A percentile compares a stretch with the other conserved stretches of the same genome.
phyloP scores from a whole-genome alignment of 495 filamentous ascomycete species.

The Tuber brumale region DNA sequence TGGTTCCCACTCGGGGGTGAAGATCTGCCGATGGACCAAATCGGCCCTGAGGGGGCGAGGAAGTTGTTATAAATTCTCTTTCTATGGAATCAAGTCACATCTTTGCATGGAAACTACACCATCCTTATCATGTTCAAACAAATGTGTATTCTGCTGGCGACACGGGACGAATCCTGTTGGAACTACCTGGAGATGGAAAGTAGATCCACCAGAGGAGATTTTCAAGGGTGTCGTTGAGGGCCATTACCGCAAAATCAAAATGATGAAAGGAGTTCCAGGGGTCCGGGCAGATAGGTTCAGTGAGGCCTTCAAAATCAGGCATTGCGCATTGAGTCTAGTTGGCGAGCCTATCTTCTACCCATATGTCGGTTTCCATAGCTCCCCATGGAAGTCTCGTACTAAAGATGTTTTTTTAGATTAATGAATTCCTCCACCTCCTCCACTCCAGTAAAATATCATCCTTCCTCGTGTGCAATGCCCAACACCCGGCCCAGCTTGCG shows the following conservation, averaged over 20 bases:
- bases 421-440: slow-evolving; percentile 73
- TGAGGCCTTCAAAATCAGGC: slow-evolving; percentile 85
- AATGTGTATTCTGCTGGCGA: slow-evolving; percentile 98
- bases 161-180: slow-evolving; percentile 96
- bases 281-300: slow-evolving; percentile 85
- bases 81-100: slow-evolving; percentile 93
- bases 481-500: slow-evolving; percentile 86
- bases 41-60: slow-evolving; percentile 91
- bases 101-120: slow-evolving; percentile 97
- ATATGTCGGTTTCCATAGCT: slow-evolving; percentile 33
- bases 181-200: slow-evolving; percentile 91
- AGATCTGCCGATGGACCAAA: slow-evolving; percentile 98
- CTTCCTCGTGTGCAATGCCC: slow-evolving; percentile 97
- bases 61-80: slow-evolving; percentile 93
- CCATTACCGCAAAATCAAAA: slow-evolving; percentile 95
- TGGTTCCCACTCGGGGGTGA: slow-evolving; percentile 90
- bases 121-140: slow-evolving; percentile 91
- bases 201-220: slow-evolving; percentile 81
- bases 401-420: slow-evolving; percentile 55
- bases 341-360: slow-evolving; percentile 98
- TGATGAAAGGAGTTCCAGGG: slow-evolving; percentile 87
- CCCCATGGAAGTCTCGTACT: slow-evolving; percentile 11
- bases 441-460: slow-evolving; percentile 81
- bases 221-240: slow-evolving; percentile 82
- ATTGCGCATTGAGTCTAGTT: slow-evolving; percentile 84